Conservation (phyloP, 306 rosid genomes). For the Quercus parvula region DNA sequence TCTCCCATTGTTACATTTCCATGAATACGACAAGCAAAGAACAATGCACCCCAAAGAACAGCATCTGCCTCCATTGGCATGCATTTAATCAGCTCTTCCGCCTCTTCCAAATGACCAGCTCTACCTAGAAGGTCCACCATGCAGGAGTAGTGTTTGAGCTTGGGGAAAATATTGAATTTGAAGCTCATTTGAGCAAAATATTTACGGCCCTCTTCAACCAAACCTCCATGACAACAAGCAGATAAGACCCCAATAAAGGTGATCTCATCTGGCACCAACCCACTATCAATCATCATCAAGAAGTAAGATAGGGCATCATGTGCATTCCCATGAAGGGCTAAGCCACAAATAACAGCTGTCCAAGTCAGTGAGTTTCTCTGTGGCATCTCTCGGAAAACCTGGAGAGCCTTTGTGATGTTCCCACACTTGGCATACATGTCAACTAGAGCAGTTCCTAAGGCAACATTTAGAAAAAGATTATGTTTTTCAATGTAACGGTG, state of each 20-base stretch:
- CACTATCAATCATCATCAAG: constrained; percentile 52
- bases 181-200: constrained; percentile 61
- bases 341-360: constrained; percentile 78
- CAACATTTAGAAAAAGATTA: constrained; percentile 43
- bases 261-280: constrained; percentile 75
- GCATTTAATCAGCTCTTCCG: constrained; percentile 54
- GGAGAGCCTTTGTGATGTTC: constrained; percentile 61
- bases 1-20: constrained; percentile 62
- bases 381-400: constrained; percentile 62
- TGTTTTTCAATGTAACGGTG: constrained; percentile 62
- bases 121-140: constrained; percentile 87
- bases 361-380: constrained; percentile 73
- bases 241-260: constrained; percentile 79
- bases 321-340: constrained; percentile 72
- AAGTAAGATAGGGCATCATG: constrained; percentile 57
- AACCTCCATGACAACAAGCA: constrained; percentile 87
- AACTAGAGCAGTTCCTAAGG: constrained; percentile 72
- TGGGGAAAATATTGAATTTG: constrained; percentile 41
- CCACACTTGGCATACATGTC: constrained; percentile 93
- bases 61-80: constrained; percentile 69
- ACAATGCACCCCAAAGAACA: constrained; percentile 80
- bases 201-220: constrained; percentile 69
- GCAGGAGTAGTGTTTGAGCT: constrained; percentile 72
- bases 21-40: constrained; percentile 64
- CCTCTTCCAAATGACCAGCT: constrained; percentile 77